Base-by-base conservation (phyloP, 257 asterid genomes). In the Sherardia arvensis region DNA sequence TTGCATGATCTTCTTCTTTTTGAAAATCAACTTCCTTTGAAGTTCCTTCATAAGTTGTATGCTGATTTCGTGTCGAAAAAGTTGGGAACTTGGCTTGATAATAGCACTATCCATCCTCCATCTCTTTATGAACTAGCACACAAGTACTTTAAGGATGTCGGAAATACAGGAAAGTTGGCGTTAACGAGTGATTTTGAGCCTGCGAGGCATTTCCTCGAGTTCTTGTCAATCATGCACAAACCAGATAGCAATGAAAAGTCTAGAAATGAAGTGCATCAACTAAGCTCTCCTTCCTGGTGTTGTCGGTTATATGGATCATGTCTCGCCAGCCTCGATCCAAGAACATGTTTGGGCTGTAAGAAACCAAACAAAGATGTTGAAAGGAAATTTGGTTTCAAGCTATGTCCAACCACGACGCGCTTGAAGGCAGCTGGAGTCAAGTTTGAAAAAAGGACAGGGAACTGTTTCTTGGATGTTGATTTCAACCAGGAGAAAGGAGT, bases 1-100 rank as follows among this genome's bases (percentile, higher is more conserved):
- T 22, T 72, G 48, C 77, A 69, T 49, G 78, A 76, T 56, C 20
- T 69, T 67, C 34, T 72, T 27, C 49, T 72, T 45, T 45, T 69
- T 8, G 81, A 76, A 61, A 76, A 76, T 28, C 81, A 76, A 53
- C 72, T 76, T 17, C 81, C 77, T 4, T 60, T 72, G 33, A 60
- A 62, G 27, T 30, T 68, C 12, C 23, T 54, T 5, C 15, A 4
- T 15, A 49, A 20, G 1, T 7, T 68, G 29, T 68, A 45, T 8
- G 9, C 15, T 0, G 30, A 30, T 30, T 59, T 45, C 30, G 66
- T 17, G 17, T n/a, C 5, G 2, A 4, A 1, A 0, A 58, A 45
- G 32, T 25, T 64, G 51, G 53, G 53, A 9, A 65, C 22, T 32
- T 32, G 26, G 1, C 25, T 30, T 2, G 51, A 32, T 32, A 15